Evolutionary conservation across 169 alveolate species (phyloP), one percentile per base, ranked within the genome.

Genomic region (Plasmodium falciparum): DNA sequence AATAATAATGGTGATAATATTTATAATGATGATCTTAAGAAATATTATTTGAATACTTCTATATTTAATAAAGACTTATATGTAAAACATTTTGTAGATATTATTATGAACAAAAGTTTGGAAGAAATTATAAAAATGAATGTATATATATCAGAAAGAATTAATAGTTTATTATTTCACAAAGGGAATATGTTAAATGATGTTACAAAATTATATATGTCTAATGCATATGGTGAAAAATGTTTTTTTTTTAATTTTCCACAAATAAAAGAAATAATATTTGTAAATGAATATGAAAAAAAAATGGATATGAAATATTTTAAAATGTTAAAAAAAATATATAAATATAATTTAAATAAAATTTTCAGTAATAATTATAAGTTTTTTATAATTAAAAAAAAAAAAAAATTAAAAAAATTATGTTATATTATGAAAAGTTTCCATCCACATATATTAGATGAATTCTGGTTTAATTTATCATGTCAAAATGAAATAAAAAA

Each of bases 401-500:
- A 63, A 62, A 75, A 75, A 75, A 75, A 75, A 75, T 63, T 75
- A 63, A 63, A 65, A 45, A 75, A 75, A 54, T 62, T 75, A 45
- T 75, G 88, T 50, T 75, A 75, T 52, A 62, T 65, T 47, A 63
- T 75, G n/a, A 75, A 75, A 75, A 20, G n/a, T 43, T 62, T 75
- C 63, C 69, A 75, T 45, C 62, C 65, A 63, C 29, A 54, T 56
- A 33, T 62, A 75, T 17, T 61, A 49, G 39, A 62, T 13, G 11
- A 75, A 17, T 75, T 75, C 11, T 75, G 88, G 88, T 75, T 75
- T 59, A 75, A 8, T 22, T 62, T 75, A 75, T 75, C 17, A 62
- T 75, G 88, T 26, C 88, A 75, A 62, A 75, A 75, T 75, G 52
- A 43, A 2, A n/a, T 75, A 29, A 75, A 75, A 61, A 75, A 61